Percentiles rank a stretch among this genome's conserved stretches.
These are phyloP conservation scores for Pneumocystis sp. DNA, from an alignment of 1,139 yeast species.

Conservation along the genomic window DNA sequence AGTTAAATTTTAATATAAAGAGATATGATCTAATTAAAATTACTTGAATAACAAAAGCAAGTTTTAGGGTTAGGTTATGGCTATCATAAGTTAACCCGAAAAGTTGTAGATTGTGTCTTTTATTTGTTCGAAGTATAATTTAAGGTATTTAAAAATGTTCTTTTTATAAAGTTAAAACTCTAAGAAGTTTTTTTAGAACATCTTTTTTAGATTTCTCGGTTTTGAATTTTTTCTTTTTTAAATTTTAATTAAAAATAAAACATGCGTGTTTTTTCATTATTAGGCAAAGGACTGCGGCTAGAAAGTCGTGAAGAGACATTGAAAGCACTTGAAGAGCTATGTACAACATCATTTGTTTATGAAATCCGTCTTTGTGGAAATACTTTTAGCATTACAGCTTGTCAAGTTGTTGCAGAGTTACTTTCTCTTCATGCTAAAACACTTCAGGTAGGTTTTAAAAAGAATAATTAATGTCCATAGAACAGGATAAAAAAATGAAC, in stretches of 20 bases:
- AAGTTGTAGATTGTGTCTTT: no score
- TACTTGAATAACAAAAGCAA: no score
- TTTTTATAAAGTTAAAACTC: no score
- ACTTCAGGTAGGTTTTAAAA: background rate
- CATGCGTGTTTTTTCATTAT: background rate
- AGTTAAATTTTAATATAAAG: no score
- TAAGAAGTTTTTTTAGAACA: no score
- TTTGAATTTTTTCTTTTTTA: background rate
- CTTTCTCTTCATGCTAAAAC: constrained; percentile 19
- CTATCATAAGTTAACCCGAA: no score
- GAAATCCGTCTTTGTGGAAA: constrained; percentile 78
- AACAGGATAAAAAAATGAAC: constrained; percentile 28
- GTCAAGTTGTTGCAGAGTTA: constrained; percentile 53
- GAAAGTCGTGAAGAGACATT: constrained; percentile 59
- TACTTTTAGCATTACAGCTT: constrained; percentile 85
- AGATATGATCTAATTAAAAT: no score
- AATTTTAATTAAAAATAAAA: no score
- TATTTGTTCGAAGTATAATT: no score
- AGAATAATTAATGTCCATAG: constrained; percentile 15
- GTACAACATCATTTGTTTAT: constrained; percentile 29
- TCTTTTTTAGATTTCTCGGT: no score
- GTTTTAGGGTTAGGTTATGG: no score
- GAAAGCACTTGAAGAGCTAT: constrained; percentile 44
- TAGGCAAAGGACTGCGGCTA: constrained; percentile 32
- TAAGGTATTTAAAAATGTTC: no score